Evolutionary conservation across 768 basidiomycete species (phyloP).

Genomic region (Suillus decipiens): DNA sequence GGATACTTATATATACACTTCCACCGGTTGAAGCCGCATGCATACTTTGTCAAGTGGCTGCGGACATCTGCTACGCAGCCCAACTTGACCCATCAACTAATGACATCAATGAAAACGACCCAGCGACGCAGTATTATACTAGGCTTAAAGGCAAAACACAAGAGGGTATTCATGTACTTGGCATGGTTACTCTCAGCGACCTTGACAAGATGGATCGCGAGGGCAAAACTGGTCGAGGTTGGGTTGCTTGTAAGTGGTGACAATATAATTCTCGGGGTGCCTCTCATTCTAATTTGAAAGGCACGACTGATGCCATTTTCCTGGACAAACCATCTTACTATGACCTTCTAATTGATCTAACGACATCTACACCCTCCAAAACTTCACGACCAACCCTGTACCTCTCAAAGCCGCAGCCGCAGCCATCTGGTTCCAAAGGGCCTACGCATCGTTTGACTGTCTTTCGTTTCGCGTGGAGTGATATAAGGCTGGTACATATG

Average conservation of each 20-base stretch:
- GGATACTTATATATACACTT: constrained; percentile 78
- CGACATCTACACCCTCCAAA: constrained; percentile 61
- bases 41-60: constrained; percentile 59
- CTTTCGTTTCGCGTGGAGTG: constrained; percentile 82
- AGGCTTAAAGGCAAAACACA: constrained; percentile 42
- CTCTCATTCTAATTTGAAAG: constrained; percentile 28
- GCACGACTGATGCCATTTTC: constrained; percentile 84
- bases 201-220: constrained; percentile 61
- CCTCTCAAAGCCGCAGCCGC: constrained; percentile 48
- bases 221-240: constrained; percentile 62
- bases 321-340: constrained; percentile 79
- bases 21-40: constrained; percentile 83
- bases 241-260: constrained; percentile 72
- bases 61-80: constrained; percentile 63
- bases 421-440: constrained; percentile 36
- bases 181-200: constrained; percentile 79
- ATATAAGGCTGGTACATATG: constrained; percentile 64
- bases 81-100: constrained; percentile 29
- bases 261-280: constrained; percentile 4
- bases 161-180: constrained; percentile 67
- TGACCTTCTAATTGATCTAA: constrained; percentile 80
- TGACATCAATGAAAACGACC: constrained; percentile 25
- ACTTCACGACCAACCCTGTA: constrained; percentile 68
- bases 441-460: constrained; percentile 59
- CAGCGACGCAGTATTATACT: constrained; percentile 32